Evolutionary conservation across 192 early-diverging fungal species (phyloP), one percentile per base, ranked within the genome.

Genomic region (Coemansia sp.): DNA sequence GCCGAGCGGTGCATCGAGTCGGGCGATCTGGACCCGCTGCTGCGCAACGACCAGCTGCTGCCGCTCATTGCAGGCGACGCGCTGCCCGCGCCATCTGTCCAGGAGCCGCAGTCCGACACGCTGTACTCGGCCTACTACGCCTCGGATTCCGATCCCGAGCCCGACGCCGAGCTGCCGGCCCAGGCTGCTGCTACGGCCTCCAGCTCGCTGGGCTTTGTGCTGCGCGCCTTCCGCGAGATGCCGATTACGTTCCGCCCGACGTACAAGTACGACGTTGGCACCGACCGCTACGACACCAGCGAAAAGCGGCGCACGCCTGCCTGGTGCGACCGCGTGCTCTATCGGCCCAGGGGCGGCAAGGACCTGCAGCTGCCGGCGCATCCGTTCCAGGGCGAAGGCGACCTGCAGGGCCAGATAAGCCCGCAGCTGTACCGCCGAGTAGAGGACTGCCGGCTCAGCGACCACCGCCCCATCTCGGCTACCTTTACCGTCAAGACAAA

Each of bases 301-400:
- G 95, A 97, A 47, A 99, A 99, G 83, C 86, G 89, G 60, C 85
- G 97, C 25, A 87, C 88, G 3, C 97, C 97, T 1, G 89, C 93
- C 10, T 99, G 93, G 92, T 98, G 96, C 71, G 97, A 99, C 82
- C 87, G 97, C 53, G 85, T 98, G 28, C 68, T 93, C 20, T 90
- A 81, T 64, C 79, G 87, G 23, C 79, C 59, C 25, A 56, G 62
- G 16, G 58, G 65, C 4, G 28, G 62, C 19, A 56, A 51, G 32
- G 46, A 10, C 18, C 22, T 50, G 8, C 56, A 23, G 20, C 24
- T 20, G 20, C 53, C 23, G 8, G n/a, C 53, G 14, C 61, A 64
- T 42, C 60, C 29, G 48, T 56, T 54, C 16, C 30, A 53, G 23
- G 27, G 51, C 29, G 24, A 39, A 11, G 68, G 60, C 58, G 74